phyloP scores from a whole-genome alignment of 495 filamentous ascomycete genomes.

The Hyphodiscus hymeniophilus region DNA sequence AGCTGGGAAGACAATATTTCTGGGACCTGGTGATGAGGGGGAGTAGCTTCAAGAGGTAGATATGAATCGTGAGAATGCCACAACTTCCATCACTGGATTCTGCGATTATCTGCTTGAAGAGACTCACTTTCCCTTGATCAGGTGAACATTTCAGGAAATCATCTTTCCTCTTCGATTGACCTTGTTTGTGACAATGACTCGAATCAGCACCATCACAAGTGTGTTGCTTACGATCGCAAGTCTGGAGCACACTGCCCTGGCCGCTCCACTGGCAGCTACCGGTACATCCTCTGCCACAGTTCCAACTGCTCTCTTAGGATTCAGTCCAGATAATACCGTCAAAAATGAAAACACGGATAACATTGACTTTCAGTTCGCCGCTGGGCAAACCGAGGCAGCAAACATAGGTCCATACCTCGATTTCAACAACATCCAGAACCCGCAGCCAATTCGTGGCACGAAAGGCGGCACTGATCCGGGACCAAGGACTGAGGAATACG shows the following conservation, averaged over 20 bases:
- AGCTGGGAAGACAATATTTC: no score
- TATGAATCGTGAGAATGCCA: not conserved
- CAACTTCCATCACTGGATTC: not conserved
- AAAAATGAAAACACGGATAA: conserved; percentile 11
- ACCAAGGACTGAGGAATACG: conserved; percentile 50
- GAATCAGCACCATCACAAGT: not conserved
- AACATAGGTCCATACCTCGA: conserved; percentile 54
- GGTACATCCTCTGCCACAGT: conserved; percentile 11
- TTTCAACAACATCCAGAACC: conserved; percentile 50
- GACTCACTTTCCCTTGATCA: not conserved
- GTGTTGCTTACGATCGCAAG: conserved; percentile 1
- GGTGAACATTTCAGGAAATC: not conserved
- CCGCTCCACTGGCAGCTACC: conserved; percentile 11
- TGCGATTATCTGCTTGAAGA: not conserved
- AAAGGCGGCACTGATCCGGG: conserved; percentile 52
- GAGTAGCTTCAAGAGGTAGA: not conserved
- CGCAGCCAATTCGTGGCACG: conserved; percentile 57
- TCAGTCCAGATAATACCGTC: conserved; percentile 12
- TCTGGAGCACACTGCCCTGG: not conserved
- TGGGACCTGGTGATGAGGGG: no score
- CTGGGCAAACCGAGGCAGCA: conserved; percentile 47
- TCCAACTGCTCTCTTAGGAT: conserved; percentile 12
- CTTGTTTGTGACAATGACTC: not conserved
- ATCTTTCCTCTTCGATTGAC: not conserved
- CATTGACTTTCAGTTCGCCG: conserved; percentile 19